Evolutionary conservation across 1,284 basidiomycete species (phyloP).

Genomic region (Volvariella surrecta): DNA sequence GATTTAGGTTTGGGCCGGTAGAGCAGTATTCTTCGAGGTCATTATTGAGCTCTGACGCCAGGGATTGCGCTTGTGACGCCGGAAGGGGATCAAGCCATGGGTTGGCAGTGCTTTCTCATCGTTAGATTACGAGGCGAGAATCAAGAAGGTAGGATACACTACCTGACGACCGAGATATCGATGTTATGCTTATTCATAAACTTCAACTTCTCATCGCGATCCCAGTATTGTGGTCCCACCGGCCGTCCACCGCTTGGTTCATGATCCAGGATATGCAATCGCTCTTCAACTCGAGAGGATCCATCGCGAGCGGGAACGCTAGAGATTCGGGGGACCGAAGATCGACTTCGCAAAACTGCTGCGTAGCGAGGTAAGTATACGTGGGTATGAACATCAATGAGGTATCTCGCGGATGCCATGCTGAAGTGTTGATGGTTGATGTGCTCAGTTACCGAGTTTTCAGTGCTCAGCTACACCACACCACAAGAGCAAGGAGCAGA

Average conservation of each 20-base stretch:
- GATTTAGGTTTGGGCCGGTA: slow-evolving; percentile 38
- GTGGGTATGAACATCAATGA: slow-evolving; percentile 78
- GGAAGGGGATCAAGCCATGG: slow-evolving; percentile 84
- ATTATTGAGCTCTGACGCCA: slow-evolving; percentile 63
- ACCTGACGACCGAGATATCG: slow-evolving; percentile 63
- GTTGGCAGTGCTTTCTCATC: slow-evolving; percentile 55
- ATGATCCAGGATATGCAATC: slow-evolving; percentile 66
- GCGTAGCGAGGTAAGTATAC: slow-evolving; percentile 74
- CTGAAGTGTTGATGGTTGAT: slow-evolving; percentile 1
- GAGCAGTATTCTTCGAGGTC: slow-evolving; percentile 76
- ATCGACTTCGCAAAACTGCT: slow-evolving; percentile 50
- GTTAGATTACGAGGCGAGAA: neutral
- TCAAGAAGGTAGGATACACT: neutral
- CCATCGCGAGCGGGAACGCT: slow-evolving; percentile 34
- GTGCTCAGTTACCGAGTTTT: neutral
- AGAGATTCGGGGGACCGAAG: slow-evolving; percentile 60
- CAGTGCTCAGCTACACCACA: neutral
- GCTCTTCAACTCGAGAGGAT: slow-evolving; percentile 38
- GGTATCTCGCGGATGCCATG: slow-evolving; percentile 23
- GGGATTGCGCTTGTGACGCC: slow-evolving; percentile 51
- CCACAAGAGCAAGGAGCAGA: too few relatives aligned
- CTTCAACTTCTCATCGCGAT: slow-evolving; percentile 62
- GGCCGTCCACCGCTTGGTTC: slow-evolving; percentile 69
- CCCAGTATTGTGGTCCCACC: slow-evolving; percentile 66
- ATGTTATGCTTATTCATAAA: slow-evolving; percentile 77